Evolutionary conservation across 768 basidiomycete species (phyloP).

Genomic region (Psilocybe tampanensis): DNA sequence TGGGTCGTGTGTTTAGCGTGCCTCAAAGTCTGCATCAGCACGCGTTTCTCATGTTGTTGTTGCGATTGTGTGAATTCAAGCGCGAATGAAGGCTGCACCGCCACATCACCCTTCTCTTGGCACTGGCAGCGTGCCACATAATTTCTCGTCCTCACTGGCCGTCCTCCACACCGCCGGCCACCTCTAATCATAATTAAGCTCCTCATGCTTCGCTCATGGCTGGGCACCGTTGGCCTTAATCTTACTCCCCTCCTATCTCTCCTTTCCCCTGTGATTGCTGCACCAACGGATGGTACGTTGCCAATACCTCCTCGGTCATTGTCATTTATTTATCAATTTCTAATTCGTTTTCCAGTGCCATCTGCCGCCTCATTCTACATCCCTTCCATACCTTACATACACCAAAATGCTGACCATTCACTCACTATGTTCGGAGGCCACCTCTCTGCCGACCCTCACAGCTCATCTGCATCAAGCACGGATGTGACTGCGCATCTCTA

Average conservation of each 20-base stretch:
- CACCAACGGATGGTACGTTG: conserved; percentile 40
- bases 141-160: not conserved
- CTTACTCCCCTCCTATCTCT: conserved; percentile 16
- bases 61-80: conserved; percentile 21
- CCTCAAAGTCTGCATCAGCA: conserved; percentile 14
- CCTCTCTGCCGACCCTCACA: conserved; percentile 75
- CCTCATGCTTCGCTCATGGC: conserved; percentile 15
- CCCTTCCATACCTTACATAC: conserved; percentile 71
- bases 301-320: not conserved
- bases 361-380: conserved; percentile 88
- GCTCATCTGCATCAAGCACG: conserved; percentile 47
- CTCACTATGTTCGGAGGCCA: conserved; percentile 87
- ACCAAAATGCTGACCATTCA: conserved; percentile 69
- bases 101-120: conserved; percentile 16
- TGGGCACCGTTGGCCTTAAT: conserved; percentile 5
- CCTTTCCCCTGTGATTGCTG: conserved; percentile 19
- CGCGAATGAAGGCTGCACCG: conserved; percentile 15
- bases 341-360: conserved; percentile 47
- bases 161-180: conserved; percentile 1
- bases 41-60: conserved; percentile 17
- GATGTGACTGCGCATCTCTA: conserved; percentile 78
- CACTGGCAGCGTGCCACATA: conserved; percentile 6
- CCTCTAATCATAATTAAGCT: not conserved
- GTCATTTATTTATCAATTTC: conserved; percentile 1
- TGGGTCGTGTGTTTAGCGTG: conserved; percentile 18